A percentile compares a stretch with the other conserved stretches of the same genome.
These are phyloP conservation scores for Blepharisma japonicum DNA, from an alignment of 73 alveolate genomes.

Conservation along the genomic window DNA sequence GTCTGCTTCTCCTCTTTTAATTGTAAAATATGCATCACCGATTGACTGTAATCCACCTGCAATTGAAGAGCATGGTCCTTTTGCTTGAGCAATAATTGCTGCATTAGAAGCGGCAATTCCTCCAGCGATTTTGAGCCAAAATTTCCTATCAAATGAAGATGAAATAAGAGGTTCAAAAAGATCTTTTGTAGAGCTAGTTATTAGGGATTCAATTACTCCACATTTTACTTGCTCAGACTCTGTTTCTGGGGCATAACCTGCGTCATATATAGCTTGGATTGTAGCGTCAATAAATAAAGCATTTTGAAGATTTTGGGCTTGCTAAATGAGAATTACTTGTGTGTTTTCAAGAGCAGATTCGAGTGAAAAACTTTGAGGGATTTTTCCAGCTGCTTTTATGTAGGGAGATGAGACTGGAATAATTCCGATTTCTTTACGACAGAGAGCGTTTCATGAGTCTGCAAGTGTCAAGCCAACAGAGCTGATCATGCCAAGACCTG, in stretches of 20 bases:
- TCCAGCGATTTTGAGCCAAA: too few species aligned
- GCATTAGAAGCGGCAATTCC: too few species aligned
- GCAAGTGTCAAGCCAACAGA: conserved; percentile 57
- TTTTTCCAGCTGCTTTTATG: conserved; percentile 15
- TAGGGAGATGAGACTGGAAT: conserved; percentile 5
- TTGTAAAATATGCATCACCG: conserved; percentile 12
- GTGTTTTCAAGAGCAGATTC: background rate
- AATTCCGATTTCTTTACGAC: conserved; percentile 57
- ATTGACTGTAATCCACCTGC: too few species aligned
- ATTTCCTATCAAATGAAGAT: too few species aligned
- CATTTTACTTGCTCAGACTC: too few species aligned
- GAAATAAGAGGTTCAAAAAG: too few species aligned
- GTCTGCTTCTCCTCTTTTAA: conserved; percentile 20
- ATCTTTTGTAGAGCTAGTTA: too few species aligned
- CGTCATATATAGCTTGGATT: too few species aligned
- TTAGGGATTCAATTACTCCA: too few species aligned
- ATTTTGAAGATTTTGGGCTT: background rate
- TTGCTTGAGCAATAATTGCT: too few species aligned
- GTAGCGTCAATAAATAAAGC: background rate
- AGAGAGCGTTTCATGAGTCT: conserved; percentile 47
- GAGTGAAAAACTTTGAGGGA: background rate
- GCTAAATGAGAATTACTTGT: background rate
- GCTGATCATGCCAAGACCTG: conserved; percentile 68
- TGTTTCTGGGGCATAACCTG: too few species aligned
- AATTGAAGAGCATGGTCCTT: too few species aligned